phyloP scores from a whole-genome alignment of 495 filamentous ascomycete genomes.

The Podospora tetraspora region DNA sequence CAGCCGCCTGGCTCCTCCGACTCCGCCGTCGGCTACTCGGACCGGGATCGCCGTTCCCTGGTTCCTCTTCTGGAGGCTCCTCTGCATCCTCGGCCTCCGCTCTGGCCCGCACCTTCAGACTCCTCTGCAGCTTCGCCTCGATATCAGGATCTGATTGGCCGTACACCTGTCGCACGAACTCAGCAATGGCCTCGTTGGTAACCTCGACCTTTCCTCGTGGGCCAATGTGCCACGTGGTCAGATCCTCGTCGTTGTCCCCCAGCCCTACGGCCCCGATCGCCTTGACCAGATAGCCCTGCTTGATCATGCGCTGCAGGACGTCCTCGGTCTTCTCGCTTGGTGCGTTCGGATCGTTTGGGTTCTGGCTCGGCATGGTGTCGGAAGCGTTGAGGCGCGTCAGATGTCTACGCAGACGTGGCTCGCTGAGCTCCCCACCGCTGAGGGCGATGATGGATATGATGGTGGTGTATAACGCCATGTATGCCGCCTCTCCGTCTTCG shows the following conservation, averaged over 20 bases:
- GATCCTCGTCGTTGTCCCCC: conserved; percentile 72
- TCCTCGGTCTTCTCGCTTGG: conserved; percentile 64
- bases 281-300: conserved; percentile 76
- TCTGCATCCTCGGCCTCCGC: conserved; percentile 12
- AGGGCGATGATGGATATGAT: conserved; percentile 70
- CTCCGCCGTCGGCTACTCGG: conserved; percentile 19
- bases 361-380: conserved; percentile 50
- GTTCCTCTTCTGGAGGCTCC: conserved; percentile 16
- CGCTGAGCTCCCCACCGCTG: conserved; percentile 62
- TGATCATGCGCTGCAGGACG: conserved; percentile 66
- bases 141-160: conserved; percentile 47
- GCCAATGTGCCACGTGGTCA: conserved; percentile 71
- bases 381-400: conserved; percentile 71
- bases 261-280: conserved; percentile 53
- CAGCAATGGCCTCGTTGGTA: conserved; percentile 62
- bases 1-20: conserved; percentile 8
- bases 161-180: conserved; percentile 59
- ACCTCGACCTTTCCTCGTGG: conserved; percentile 85
- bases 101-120: conserved; percentile 45
- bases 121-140: conserved; percentile 48
- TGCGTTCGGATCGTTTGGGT: conserved; percentile 54
- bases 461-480: conserved; percentile 74
- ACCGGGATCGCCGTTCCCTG: conserved; percentile 18
- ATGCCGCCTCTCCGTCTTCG: conserved; percentile 62
- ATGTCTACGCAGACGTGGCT: conserved; percentile 67